Evolutionary conservation across 1,284 basidiomycete genomes (phyloP), one percentile per base, ranked within the genome.

Genomic region (Ustilago shanxiensis): DNA sequence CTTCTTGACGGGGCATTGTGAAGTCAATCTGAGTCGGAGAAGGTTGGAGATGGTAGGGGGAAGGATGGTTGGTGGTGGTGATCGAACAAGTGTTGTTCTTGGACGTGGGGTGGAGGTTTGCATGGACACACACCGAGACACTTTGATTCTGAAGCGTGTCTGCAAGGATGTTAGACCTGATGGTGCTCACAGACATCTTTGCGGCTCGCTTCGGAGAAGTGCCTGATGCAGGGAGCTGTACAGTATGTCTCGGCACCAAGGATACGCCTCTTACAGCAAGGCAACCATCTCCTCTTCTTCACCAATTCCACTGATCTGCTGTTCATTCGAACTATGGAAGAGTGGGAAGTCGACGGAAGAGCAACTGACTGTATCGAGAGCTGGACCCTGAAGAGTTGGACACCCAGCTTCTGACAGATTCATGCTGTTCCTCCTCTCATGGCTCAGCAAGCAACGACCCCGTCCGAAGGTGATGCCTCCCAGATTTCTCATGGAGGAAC

Each of bases 1-100:
- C 59, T 44, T 74, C 72, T 60, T 74, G 72, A 1, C 72, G 66
- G 10, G 64, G 66, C 72, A 74, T 74, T 6, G 14, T 22, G 53
- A 41, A n/a, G n/a, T n/a, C n/a, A n/a, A n/a, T n/a, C 20, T 8
- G 20, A 26, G 20, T 37, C 10, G 26, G n/a, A n/a, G n/a, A n/a
- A n/a, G n/a, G n/a, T n/a, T n/a, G n/a, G n/a, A n/a, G n/a, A n/a
- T n/a, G n/a, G n/a, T n/a, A n/a, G n/a, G n/a, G n/a, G n/a, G n/a
- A n/a, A n/a, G n/a, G n/a, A n/a, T n/a, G n/a, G n/a, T n/a, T n/a
- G n/a, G n/a, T n/a, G n/a, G n/a, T n/a, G n/a, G n/a, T 20, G 53
- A 44, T 55, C n/a, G 18, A 29, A 28, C 26, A 51, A 31, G 49
- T 26, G 53, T 54, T 45, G 24, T 59, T 59, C 57, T 49, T 24